phyloP scores from a whole-genome alignment of 108 stramenopile species.

The Nitzschia palea region DNA sequence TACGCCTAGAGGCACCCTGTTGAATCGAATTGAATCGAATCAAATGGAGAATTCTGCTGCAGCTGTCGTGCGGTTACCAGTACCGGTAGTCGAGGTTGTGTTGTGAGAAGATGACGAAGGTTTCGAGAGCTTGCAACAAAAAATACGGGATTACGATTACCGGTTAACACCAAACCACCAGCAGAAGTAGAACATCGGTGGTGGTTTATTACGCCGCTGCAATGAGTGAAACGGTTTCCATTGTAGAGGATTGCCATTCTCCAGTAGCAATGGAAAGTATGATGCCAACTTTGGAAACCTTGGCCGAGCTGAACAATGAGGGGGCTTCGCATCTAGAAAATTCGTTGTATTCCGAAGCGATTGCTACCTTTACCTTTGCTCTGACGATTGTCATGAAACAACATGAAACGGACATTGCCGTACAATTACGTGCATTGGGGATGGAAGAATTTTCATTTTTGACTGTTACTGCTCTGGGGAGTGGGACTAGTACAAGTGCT shows the following conservation, averaged over 20 bases:
- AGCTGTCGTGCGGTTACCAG: no score
- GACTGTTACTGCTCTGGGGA: no score
- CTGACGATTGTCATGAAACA: not conserved
- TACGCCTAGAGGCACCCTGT: no score
- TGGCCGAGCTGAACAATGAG: conserved; percentile 2
- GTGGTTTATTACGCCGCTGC: not conserved
- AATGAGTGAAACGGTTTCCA: not conserved
- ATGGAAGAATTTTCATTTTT: no score
- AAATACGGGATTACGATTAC: not conserved
- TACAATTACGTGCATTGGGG: no score
- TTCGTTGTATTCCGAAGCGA: not conserved
- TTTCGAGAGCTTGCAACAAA: not conserved
- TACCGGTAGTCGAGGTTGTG: no score
- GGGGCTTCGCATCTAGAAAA: conserved; percentile 1
- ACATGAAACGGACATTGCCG: no score
- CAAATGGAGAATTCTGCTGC: no score
- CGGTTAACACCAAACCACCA: not conserved
- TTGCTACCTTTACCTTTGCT: not conserved
- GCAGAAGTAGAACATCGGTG: not conserved
- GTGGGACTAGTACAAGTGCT: not conserved
- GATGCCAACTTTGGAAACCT: not conserved
- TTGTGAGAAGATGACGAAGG: no score
- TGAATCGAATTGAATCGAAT: no score
- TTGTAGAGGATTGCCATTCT: not conserved
- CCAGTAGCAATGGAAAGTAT: not conserved